A percentile compares a stretch with the other conserved stretches of the same genome.
These are phyloP conservation scores for Clavispora santaluciae DNA, from an alignment of 805 yeast genomes.

Conservation along the genomic window DNA sequence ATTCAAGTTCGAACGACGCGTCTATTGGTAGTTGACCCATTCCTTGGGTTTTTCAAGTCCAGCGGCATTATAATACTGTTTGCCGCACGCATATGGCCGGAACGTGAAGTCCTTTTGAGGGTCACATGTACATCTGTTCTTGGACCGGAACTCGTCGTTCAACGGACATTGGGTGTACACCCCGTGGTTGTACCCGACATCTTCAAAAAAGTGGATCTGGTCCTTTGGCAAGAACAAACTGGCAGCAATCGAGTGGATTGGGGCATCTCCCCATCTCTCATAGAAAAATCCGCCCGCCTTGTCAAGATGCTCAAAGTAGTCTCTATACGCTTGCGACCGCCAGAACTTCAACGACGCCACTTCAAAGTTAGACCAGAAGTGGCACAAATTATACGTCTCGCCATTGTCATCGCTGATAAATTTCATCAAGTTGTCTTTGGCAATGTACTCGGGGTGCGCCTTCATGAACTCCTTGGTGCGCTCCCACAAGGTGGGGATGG, in stretches of 20 bases:
- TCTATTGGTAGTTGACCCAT: slow-evolving; percentile 18
- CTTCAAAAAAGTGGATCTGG: slow-evolving; percentile 66
- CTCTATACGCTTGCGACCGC: slow-evolving; percentile 52
- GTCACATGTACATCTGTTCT: slow-evolving; percentile 34
- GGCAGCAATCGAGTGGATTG: slow-evolving; percentile 78
- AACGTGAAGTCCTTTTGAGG: slow-evolving; percentile 7
- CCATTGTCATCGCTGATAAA: slow-evolving; percentile 3
- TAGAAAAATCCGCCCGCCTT: slow-evolving; percentile 72
- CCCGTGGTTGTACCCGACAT: slow-evolving; percentile 68
- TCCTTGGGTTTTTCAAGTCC: slow-evolving; percentile 25
- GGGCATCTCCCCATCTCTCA: slow-evolving; percentile 94
- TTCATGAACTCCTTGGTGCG: slow-evolving; percentile 17
- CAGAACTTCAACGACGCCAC: slow-evolving; percentile 68
- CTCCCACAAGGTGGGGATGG: slow-evolving; percentile 21
- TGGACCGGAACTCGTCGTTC: slow-evolving; percentile 20
- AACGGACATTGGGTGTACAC: slow-evolving; percentile 65
- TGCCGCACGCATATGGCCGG: slow-evolving; percentile 30
- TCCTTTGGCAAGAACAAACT: slow-evolving; percentile 51
- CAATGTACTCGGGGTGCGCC: slow-evolving; percentile 12
- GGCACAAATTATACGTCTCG: slow-evolving; percentile 4
- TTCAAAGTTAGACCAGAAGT: slow-evolving; percentile 68
- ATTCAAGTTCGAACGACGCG: too few species aligned
- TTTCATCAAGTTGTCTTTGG: slow-evolving; percentile 15
- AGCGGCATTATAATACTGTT: slow-evolving; percentile 27
- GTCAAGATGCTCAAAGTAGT: slow-evolving; percentile 62